Percentiles rank a stretch among this genome's conserved stretches.
Evolutionary conservation across 371 early-diverging fungal genomes (phyloP).

Genomic region (Saksenaea oblongispora): DNA sequence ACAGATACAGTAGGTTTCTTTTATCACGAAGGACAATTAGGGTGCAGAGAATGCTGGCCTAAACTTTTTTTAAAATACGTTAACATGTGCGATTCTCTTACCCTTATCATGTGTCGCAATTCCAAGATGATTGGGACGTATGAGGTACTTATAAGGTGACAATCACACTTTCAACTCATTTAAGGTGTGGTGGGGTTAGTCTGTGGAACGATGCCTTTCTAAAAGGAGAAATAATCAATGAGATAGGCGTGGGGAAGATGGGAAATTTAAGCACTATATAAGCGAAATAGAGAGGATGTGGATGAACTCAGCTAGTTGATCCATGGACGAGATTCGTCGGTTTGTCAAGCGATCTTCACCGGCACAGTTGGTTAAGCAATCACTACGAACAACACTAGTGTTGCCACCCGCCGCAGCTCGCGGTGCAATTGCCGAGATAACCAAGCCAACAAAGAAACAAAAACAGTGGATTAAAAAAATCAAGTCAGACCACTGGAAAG

Average conservation of each 20-base stretch:
- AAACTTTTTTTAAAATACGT: too few species aligned
- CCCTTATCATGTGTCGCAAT: too few species aligned
- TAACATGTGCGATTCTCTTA: too few species aligned
- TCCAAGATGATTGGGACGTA: too few species aligned
- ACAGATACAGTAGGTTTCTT: too few species aligned
- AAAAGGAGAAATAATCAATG: background rate
- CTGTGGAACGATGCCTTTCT: background rate
- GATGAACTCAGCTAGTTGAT: background rate
- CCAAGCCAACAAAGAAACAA: constrained; percentile 18
- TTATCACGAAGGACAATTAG: too few species aligned
- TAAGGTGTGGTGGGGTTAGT: background rate
- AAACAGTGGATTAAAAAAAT: constrained; percentile 25
- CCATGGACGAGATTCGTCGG: constrained; percentile 25
- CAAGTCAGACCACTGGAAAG: constrained; percentile 21
- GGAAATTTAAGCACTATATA: background rate
- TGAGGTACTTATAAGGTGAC: background rate
- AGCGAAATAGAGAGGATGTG: background rate
- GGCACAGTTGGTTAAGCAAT: constrained; percentile 12
- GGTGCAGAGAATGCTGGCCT: too few species aligned
- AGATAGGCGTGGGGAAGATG: background rate
- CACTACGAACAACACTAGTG: constrained; percentile 16
- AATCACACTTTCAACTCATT: background rate
- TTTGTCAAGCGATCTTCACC: constrained; percentile 23
- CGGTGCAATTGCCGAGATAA: constrained; percentile 20
- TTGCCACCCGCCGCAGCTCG: constrained; percentile 21